phyloP scores from a whole-genome alignment of 2,329 filamentous ascomycete genomes.

The Rutstroemia sp. region DNA sequence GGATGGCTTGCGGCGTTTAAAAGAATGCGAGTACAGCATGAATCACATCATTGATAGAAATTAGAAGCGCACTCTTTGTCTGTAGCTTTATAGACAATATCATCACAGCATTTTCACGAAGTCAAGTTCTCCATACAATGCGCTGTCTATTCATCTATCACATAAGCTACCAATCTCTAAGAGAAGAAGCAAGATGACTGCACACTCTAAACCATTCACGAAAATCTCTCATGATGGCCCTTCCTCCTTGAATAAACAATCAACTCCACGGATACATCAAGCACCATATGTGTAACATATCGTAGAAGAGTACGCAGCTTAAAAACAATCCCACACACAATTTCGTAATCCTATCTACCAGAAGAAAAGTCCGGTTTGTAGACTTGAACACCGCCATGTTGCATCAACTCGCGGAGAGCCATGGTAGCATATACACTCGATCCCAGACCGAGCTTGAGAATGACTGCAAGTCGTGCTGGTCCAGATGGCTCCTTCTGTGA shows the following conservation, averaged over 20 bases:
- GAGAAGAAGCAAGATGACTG: background rate
- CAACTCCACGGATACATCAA: background rate
- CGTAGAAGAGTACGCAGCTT: background rate
- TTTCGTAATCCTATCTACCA: constrained; percentile 10
- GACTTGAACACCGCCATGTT: constrained; percentile 51
- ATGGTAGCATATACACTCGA: constrained; percentile 82
- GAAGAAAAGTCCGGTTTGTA: constrained; percentile 55
- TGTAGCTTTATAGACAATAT: too few relatives aligned
- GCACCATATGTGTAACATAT: constrained; percentile 1
- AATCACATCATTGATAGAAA: background rate
- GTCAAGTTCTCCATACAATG: background rate
- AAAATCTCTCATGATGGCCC: background rate
- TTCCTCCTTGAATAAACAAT: background rate
- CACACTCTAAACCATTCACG: background rate
- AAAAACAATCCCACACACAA: background rate
- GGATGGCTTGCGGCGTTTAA: too few relatives aligned
- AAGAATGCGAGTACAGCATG: too few relatives aligned
- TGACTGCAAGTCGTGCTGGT: constrained; percentile 51
- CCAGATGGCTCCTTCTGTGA: background rate
- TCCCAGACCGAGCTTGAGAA: constrained; percentile 68
- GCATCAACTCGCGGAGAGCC: constrained; percentile 72
- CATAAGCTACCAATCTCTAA: background rate
- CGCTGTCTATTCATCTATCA: background rate
- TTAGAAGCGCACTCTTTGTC: background rate
- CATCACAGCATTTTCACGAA: too few relatives aligned